phyloP scores from a whole-genome alignment of 1,139 yeast genomes.

The Starmera stellimalicola region DNA sequence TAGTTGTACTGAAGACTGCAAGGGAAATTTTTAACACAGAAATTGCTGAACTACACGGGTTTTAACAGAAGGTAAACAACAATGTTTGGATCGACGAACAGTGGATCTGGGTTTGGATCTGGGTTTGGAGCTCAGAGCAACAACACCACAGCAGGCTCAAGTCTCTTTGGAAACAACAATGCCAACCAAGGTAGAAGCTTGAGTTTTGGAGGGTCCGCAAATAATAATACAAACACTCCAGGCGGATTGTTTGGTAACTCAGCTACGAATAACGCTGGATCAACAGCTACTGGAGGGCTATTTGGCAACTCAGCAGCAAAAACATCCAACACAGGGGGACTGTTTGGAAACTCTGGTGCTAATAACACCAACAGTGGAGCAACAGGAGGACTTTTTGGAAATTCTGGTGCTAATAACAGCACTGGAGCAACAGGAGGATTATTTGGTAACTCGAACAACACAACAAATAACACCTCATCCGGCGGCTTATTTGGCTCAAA shows the following conservation, averaged over 20 bases:
- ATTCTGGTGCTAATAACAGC: no score
- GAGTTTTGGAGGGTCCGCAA: slow-evolving; percentile 1
- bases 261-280: slow-evolving; percentile 16
- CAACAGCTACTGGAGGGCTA: background rate
- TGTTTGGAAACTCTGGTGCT: slow-evolving; percentile 12
- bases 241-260: slow-evolving; percentile 18
- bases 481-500: slow-evolving; percentile 14
- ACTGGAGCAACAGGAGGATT: no score
- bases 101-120: slow-evolving; percentile 10
- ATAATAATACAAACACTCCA: slow-evolving; percentile 1
- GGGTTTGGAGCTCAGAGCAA: slow-evolving; percentile 10
- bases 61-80: no score
- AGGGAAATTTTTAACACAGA: no score
- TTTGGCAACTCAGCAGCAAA: slow-evolving; percentile 4
- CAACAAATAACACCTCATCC: slow-evolving; percentile 1
- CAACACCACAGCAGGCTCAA: slow-evolving; percentile 4
- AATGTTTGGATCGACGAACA: slow-evolving; percentile 7
- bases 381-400: slow-evolving; percentile 23
- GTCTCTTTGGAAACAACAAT: slow-evolving; percentile 8
- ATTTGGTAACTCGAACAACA: slow-evolving; percentile 5
- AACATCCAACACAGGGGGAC: slow-evolving; percentile 4
- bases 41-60: no score
- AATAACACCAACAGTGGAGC: slow-evolving; percentile 3
- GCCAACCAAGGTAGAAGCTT: slow-evolving; percentile 1
- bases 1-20: no score